Percentiles rank a stretch among this genome's conserved stretches.
Conservation (phyloP, 2,329 filamentous ascomycete genomes). For the Cladosporium sp. region DNA sequence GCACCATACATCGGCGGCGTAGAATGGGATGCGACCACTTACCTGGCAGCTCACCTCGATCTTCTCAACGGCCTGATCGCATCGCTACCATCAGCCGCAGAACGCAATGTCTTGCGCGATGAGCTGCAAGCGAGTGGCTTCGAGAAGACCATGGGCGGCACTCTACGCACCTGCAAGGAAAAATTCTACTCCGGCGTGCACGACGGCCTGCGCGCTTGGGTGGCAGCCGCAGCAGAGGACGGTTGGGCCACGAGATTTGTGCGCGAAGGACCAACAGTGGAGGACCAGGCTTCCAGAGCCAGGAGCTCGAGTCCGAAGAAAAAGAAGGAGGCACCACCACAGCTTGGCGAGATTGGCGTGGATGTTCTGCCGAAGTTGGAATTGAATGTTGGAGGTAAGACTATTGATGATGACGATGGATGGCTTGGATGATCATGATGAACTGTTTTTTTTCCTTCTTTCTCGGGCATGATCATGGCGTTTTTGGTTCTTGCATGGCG, state of each 20-base stretch:
- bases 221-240: slow-evolving; percentile 80
- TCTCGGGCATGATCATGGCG: not conserved
- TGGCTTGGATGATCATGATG: slow-evolving; percentile 27
- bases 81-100: slow-evolving; percentile 63
- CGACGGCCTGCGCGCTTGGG: slow-evolving; percentile 83
- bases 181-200: slow-evolving; percentile 95
- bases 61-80: slow-evolving; percentile 87
- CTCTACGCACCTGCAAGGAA: slow-evolving; percentile 87
- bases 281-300: slow-evolving; percentile 38
- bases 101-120: slow-evolving; percentile 73
- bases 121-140: slow-evolving; percentile 80
- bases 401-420: slow-evolving; percentile 25
- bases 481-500: slow-evolving; percentile 5
- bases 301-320: slow-evolving; percentile 36
- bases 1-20: slow-evolving; percentile 95
- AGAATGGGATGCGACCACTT: slow-evolving; percentile 98
- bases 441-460: not conserved
- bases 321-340: slow-evolving; percentile 25
- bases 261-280: slow-evolving; percentile 61
- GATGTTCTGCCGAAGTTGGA: slow-evolving; percentile 22
- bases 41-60: slow-evolving; percentile 86
- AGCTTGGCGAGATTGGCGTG: slow-evolving; percentile 18
- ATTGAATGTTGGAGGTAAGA: slow-evolving; percentile 19
- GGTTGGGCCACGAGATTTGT: slow-evolving; percentile 82
- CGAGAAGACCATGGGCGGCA: slow-evolving; percentile 83